Evolutionary conservation across 75 land plant genomes (phyloP), one percentile per base, ranked within the genome.

Genomic region (Pinus albicaulis): DNA sequence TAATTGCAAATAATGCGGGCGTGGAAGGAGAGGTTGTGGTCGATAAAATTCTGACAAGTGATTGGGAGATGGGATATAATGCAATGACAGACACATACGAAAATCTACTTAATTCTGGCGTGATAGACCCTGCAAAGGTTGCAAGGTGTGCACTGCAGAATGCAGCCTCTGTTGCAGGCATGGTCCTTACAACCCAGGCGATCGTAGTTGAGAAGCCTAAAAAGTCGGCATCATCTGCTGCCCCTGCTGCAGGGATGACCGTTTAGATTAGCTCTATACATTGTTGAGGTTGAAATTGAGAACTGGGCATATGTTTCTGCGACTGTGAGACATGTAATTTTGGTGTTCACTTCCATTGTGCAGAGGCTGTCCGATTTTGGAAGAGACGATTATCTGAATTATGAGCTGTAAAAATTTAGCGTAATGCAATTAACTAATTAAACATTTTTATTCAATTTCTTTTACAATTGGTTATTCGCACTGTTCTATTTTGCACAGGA

Each of bases 11-110:
- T 23, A 95, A 95, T 75, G 98, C 98, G 12, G 96, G 98, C 19
- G 81, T 89, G 19, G 98, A 93, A 72, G 98, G 98, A 20, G 98
- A 88, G 41, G 98, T 95, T 24, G 98, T 95, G 41, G 94, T 95
- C 20, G 97, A 95, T 84, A 95, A 93, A 85, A 65, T 93, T 8
- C 81, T 86, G 57, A 76, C 57, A n/a, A 80, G 84, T 31, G 94
- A 91, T 53, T 95, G 98, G 98, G 97, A 89, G 71, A 55, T 93
- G 20, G 98, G 98, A 3, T 31, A 95, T 83, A 95, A 95, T 63
- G 98, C 98, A 12, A 95, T 95, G 98, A 88, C 82, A 2, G 92
- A 96, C 82, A 85, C 78, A 55, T 96, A 31, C 31, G 99, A 91
- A 85, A 84, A 92, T 76, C 79, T 93, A 38, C 74, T 93, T 10